Evolutionary conservation across 768 basidiomycete species (phyloP), one percentile per base, ranked within the genome.

Genomic region (Rubroboletus pulcherrimus): DNA sequence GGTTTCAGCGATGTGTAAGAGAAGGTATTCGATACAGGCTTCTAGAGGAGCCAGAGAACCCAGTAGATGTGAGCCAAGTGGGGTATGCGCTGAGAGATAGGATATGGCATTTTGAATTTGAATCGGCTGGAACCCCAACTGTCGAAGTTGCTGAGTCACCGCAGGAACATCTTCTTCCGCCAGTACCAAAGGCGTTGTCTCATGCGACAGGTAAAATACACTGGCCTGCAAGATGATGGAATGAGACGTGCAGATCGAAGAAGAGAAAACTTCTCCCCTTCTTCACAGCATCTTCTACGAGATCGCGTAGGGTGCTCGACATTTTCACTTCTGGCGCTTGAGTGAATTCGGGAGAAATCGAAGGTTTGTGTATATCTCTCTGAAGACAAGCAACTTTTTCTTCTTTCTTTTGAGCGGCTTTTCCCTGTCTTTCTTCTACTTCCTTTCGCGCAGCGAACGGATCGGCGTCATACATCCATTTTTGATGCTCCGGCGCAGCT

Each of bases 401-500:
- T 66, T 77, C 69, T 65, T 75, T 74, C 72, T 74, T 80, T 68
- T 78, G 72, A 19, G 77, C 69, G 31, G 78, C 76, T 57, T 82
- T 84, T 29, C 71, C 77, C 66, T 91, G 89, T 35, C 89, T 77
- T 42, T 82, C 79, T 14, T 84, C 80, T 2, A 91, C 87, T 53
- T 78, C 76, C 59, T 82, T 82, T 55, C 78, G 79, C 7, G 91
- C 90, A 17, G 81, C 78, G 64, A 94, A 96, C 2, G 93, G 93
- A 75, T 96, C 92, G 7, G 85, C 75, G n/a, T 83, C 79, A 63
- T 89, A 96, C 82, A 91, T 88, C 93, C 93, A 95, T 49, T 79
- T 80, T 66, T 83, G 79, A 67, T 93, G 89, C 3, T 83, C 78
- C 1, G 86, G 84, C 4, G 79, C 77, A 17, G 69, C 69, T 60